These are phyloP conservation scores for Rhizoctonia solani DNA, from an alignment of 1,284 basidiomycete genomes.

Conservation along the genomic window DNA sequence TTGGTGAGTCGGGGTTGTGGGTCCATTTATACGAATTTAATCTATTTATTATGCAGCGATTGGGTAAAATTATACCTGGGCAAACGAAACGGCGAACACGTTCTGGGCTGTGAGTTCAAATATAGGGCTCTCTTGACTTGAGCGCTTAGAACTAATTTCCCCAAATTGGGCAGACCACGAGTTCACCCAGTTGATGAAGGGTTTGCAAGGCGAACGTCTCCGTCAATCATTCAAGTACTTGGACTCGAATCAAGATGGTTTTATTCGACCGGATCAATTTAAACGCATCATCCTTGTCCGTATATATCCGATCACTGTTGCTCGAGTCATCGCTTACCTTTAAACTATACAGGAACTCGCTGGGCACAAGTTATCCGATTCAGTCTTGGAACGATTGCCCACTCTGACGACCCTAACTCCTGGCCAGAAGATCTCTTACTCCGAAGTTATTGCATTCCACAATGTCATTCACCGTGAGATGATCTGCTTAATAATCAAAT, in stretches of 20 bases:
- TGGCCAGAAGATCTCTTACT: conserved; percentile 89
- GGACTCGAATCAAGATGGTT: conserved; percentile 86
- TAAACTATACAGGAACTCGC: conserved; percentile 74
- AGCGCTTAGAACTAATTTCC: conserved; percentile 33
- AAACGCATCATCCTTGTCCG: conserved; percentile 89
- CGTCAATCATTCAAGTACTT: conserved; percentile 91
- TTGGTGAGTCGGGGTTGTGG: conserved; percentile 55
- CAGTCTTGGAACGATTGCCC: conserved; percentile 85
- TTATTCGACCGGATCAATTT: conserved; percentile 90
- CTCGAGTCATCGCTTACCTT: background rate
- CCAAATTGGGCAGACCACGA: conserved; percentile 70
- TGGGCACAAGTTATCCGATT: conserved; percentile 92
- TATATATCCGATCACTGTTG: conserved; percentile 41
- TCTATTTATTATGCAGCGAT: conserved; percentile 56
- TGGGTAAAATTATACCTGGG: conserved; percentile 96
- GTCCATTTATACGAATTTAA: conserved; percentile 30
- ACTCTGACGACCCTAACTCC: conserved; percentile 85
- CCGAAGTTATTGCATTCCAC: conserved; percentile 93
- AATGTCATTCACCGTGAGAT: conserved; percentile 81
- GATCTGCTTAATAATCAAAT: conserved; percentile 10
- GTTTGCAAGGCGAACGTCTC: conserved; percentile 91
- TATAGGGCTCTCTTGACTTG: conserved; percentile 7
- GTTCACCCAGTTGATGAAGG: conserved; percentile 97
- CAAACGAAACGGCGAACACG: conserved; percentile 84
- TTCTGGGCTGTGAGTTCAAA: conserved; percentile 78